phyloP scores from a whole-genome alignment of 2,329 filamentous ascomycete species.

The Beauveria sp. region DNA sequence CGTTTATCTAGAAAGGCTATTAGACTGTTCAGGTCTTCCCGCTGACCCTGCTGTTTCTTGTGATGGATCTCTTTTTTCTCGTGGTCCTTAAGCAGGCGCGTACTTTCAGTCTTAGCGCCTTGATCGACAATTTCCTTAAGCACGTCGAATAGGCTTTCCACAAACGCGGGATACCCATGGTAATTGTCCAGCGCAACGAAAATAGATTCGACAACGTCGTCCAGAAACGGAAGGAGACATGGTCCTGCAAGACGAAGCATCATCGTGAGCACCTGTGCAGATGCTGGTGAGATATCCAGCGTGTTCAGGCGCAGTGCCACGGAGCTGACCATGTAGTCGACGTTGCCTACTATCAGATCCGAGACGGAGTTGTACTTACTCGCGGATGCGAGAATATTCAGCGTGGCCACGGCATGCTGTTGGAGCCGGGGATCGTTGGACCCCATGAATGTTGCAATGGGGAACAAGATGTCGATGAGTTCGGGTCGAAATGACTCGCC shows the following conservation, averaged over 20 bases:
- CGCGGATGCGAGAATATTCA: slow-evolving; percentile 69
- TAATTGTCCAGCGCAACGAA: slow-evolving; percentile 92
- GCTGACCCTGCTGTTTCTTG: slow-evolving; percentile 28
- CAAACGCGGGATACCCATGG: slow-evolving; percentile 82
- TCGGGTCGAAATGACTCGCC: slow-evolving; percentile 68
- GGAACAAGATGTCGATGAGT: slow-evolving; percentile 85
- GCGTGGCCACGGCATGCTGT: slow-evolving; percentile 71
- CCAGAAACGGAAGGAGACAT: slow-evolving; percentile 74
- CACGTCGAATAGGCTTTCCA: slow-evolving; percentile 77
- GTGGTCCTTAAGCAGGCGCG: slow-evolving; percentile 33
- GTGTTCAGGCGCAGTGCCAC: slow-evolving; percentile 83
- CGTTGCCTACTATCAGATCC: slow-evolving; percentile 79
- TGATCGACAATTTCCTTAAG: slow-evolving; percentile 78
- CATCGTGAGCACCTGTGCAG: slow-evolving; percentile 85
- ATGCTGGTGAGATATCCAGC: slow-evolving; percentile 85
- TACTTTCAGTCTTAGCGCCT: slow-evolving; percentile 55
- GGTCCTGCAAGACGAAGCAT: slow-evolving; percentile 86
- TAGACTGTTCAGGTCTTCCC: slow-evolving; percentile 37
- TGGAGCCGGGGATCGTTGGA: slow-evolving; percentile 61
- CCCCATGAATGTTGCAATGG: slow-evolving; percentile 80
- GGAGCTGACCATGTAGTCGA: slow-evolving; percentile 94
- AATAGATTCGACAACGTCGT: slow-evolving; percentile 84
- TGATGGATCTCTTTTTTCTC: slow-evolving; percentile 31
- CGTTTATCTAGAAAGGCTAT: slow-evolving; percentile 56
- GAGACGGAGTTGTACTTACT: slow-evolving; percentile 71